Evolutionary conservation across 2,329 filamentous ascomycete genomes (phyloP).

Genomic region (Neofusicoccum umdonicola): DNA sequence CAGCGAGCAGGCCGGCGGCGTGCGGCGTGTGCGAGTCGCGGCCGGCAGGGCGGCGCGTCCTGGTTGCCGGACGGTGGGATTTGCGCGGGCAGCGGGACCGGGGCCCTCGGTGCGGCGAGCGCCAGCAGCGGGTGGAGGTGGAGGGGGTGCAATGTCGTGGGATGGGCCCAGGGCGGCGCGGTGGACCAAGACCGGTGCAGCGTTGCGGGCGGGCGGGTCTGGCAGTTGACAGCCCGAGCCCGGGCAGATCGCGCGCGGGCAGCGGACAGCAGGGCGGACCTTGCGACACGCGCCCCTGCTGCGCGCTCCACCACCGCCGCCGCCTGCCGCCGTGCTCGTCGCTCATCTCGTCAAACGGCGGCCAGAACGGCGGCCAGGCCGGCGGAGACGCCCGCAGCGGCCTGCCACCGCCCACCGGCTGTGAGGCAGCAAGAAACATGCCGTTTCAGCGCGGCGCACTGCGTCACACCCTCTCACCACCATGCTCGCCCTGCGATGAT

Average conservation of each 20-base stretch:
- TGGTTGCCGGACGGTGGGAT: not conserved
- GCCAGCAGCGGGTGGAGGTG: not conserved
- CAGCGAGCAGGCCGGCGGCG: not conserved
- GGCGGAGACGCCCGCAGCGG: no score
- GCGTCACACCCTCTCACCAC: conserved; percentile 4
- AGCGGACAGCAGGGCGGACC: not conserved
- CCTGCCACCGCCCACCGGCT: not conserved
- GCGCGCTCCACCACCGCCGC: not conserved
- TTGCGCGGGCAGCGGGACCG: not conserved
- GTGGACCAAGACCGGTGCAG: no score
- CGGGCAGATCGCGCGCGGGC: conserved; percentile 2
- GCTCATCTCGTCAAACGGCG: conserved; percentile 5
- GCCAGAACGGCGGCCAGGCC: not conserved
- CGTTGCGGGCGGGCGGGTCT: not conserved
- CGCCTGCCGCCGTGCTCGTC: not conserved
- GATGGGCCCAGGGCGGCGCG: not conserved
- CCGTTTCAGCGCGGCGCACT: conserved; percentile 1
- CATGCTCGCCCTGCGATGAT: not conserved
- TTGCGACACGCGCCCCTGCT: not conserved
- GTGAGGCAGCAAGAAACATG: conserved; percentile 17
- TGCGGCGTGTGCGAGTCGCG: not conserved
- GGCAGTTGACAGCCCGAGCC: not conserved
- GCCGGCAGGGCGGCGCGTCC: not conserved
- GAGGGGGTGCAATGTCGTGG: not conserved
- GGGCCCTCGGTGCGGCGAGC: not conserved